A percentile compares a stretch with the other conserved stretches of the same genome.
These are phyloP conservation scores for Rosa lucieae DNA, from an alignment of 306 rosid species.

Conservation along the genomic window DNA sequence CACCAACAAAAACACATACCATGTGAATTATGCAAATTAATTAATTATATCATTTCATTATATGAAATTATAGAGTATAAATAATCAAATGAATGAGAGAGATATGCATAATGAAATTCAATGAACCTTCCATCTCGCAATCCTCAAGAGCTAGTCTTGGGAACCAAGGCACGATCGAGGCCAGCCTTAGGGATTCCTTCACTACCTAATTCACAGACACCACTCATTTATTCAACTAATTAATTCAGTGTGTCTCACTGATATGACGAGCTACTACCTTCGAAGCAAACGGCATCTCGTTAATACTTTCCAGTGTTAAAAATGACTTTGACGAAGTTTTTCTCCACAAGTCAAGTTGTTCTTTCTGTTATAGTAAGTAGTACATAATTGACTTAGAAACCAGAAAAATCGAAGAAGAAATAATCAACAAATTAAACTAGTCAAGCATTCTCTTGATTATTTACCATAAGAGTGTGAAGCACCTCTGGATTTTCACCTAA, in stretches of 20 bases:
- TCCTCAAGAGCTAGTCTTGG: conserved; percentile 75
- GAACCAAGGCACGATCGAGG: conserved; percentile 85
- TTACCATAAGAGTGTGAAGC: conserved; percentile 53
- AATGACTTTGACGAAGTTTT: conserved; percentile 11
- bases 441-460: background rate
- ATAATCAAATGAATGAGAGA: background rate
- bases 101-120: background rate
- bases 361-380: conserved; percentile 44
- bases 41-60: background rate
- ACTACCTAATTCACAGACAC: conserved; percentile 42
- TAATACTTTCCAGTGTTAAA: conserved; percentile 62
- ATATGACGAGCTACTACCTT: conserved; percentile 37
- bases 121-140: conserved; percentile 66
- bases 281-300: conserved; percentile 67
- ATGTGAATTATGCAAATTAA: background rate
- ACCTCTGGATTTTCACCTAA: conserved; percentile 68
- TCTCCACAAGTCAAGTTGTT: conserved; percentile 50
- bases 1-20: background rate
- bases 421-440: background rate
- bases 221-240: background rate
- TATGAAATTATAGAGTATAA: background rate
- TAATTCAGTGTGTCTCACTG: background rate
- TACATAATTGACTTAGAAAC: background rate
- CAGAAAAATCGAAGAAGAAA: background rate
- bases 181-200: conserved; percentile 78